Percentiles rank a stretch among this genome's conserved stretches.
These are phyloP conservation scores for Erigeron philadelphicus DNA, from an alignment of 140 eudicot species.

Conservation along the genomic window DNA sequence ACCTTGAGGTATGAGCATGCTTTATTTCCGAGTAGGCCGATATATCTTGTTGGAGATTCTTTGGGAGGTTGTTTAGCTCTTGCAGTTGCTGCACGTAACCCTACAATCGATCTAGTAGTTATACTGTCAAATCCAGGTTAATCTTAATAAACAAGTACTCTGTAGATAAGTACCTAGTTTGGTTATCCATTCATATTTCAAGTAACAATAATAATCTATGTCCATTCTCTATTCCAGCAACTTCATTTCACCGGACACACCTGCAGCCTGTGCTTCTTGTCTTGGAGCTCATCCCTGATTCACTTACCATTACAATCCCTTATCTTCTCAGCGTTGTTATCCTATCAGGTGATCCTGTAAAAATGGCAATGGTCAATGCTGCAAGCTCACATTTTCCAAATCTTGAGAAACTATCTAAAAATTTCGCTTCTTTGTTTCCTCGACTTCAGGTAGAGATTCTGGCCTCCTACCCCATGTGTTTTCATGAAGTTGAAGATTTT, in stretches of 20 bases:
- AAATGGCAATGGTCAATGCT: slow-evolving; percentile 59
- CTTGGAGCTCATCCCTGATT: slow-evolving; percentile 54
- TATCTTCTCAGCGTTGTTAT: slow-evolving; percentile 63
- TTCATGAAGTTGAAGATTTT: not conserved
- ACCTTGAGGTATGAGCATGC: slow-evolving; percentile 71
- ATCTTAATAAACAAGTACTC: slow-evolving; percentile 18
- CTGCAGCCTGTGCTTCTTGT: slow-evolving; percentile 61
- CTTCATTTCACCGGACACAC: slow-evolving; percentile 76
- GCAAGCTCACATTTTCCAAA: slow-evolving; percentile 39
- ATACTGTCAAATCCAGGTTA: slow-evolving; percentile 86
- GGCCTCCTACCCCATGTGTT: no score
- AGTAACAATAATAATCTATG: slow-evolving; percentile 7
- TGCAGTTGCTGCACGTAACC: slow-evolving; percentile 85
- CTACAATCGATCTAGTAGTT: slow-evolving; percentile 62
- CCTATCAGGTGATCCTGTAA: slow-evolving; percentile 68
- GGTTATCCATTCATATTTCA: slow-evolving; percentile 12
- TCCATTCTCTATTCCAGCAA: slow-evolving; percentile 57
- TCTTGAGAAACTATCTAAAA: slow-evolving; percentile 47
- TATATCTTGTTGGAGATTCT: slow-evolving; percentile 86
- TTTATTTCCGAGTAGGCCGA: slow-evolving; percentile 64
- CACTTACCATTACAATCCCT: slow-evolving; percentile 59
- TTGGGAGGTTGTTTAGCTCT: slow-evolving; percentile 90
- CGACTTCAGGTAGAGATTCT: slow-evolving; percentile 58
- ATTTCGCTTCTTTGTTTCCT: slow-evolving; percentile 61
- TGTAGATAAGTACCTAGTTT: not conserved